Conservation (phyloP, 192 early-diverging fungal genomes). For the Coemansia sp. region DNA sequence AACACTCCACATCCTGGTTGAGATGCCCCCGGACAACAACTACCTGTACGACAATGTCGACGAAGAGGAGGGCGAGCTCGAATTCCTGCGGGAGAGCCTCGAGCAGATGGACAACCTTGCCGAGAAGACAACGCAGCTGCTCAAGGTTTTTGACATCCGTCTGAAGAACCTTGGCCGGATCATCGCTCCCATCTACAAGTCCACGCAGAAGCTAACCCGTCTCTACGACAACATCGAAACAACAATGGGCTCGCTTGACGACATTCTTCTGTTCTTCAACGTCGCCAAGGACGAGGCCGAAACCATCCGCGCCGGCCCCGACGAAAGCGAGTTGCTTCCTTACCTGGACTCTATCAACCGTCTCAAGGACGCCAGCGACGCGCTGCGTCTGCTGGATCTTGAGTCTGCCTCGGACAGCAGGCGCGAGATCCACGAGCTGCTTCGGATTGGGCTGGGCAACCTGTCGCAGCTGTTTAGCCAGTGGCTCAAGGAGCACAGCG, state of each 20-base stretch:
- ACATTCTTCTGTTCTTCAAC: slow-evolving; percentile 56
- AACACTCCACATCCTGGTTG: not conserved
- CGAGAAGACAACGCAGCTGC: slow-evolving; percentile 48
- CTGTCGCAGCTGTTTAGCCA: slow-evolving; percentile 57
- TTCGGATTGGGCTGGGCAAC: slow-evolving; percentile 49
- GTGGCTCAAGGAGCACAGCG: slow-evolving; percentile 58
- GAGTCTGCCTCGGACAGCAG: slow-evolving; percentile 46
- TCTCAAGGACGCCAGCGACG: slow-evolving; percentile 54
- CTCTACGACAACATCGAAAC: slow-evolving; percentile 50
- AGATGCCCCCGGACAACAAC: slow-evolving; percentile 39
- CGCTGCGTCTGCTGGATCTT: slow-evolving; percentile 48
- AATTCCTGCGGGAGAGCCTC: slow-evolving; percentile 55
- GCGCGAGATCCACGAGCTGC: slow-evolving; percentile 50
- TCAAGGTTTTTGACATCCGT: slow-evolving; percentile 55
- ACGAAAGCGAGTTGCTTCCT: slow-evolving; percentile 55
- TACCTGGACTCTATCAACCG: slow-evolving; percentile 57
- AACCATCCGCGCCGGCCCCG: slow-evolving; percentile 46
- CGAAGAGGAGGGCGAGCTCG: slow-evolving; percentile 55
- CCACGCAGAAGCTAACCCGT: slow-evolving; percentile 52
- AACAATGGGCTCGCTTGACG: slow-evolving; percentile 50
- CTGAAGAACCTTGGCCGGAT: slow-evolving; percentile 51
- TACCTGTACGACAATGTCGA: slow-evolving; percentile 50
- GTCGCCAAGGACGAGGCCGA: slow-evolving; percentile 50
- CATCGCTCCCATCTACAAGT: slow-evolving; percentile 55
- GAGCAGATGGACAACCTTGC: slow-evolving; percentile 59